These are phyloP conservation scores for Chytridium lagenaria DNA, from an alignment of 371 early-diverging fungal species.

Conservation along the genomic window DNA sequence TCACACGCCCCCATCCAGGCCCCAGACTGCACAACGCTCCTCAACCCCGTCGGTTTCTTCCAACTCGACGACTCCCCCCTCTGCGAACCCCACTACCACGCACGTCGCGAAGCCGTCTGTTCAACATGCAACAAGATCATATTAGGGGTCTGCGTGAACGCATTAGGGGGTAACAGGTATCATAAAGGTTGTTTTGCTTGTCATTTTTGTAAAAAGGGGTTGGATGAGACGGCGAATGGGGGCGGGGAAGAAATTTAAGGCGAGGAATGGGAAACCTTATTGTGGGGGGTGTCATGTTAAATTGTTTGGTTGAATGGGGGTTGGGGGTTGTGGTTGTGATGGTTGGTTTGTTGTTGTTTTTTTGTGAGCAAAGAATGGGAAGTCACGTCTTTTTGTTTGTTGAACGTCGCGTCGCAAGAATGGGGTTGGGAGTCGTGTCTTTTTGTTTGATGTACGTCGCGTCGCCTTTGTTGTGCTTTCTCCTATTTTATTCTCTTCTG, in stretches of 20 bases:
- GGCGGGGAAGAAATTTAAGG: slow-evolving; percentile 21
- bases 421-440: too few relatives aligned
- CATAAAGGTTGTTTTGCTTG: slow-evolving; percentile 65
- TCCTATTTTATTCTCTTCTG: too few relatives aligned
- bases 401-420: too few relatives aligned
- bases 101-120: slow-evolving; percentile 32
- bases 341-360: not conserved
- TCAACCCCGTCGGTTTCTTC: slow-evolving; percentile 59
- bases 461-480: too few relatives aligned
- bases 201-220: slow-evolving; percentile 51
- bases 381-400: too few relatives aligned
- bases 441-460: too few relatives aligned
- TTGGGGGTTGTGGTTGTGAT: not conserved
- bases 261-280: slow-evolving; percentile 36
- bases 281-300: slow-evolving; percentile 33
- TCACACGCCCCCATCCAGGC: too few relatives aligned
- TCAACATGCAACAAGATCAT: slow-evolving; percentile 55
- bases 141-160: slow-evolving; percentile 56
- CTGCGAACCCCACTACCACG: slow-evolving; percentile 67
- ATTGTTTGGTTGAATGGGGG: slow-evolving; percentile 30
- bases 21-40: not conserved
- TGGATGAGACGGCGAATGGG: slow-evolving; percentile 41
- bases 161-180: slow-evolving; percentile 51
- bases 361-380: not conserved
- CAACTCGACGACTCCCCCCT: slow-evolving; percentile 61